Evolutionary conservation across 257 asterid species (phyloP).

Genomic region (Agastache rugosa): DNA sequence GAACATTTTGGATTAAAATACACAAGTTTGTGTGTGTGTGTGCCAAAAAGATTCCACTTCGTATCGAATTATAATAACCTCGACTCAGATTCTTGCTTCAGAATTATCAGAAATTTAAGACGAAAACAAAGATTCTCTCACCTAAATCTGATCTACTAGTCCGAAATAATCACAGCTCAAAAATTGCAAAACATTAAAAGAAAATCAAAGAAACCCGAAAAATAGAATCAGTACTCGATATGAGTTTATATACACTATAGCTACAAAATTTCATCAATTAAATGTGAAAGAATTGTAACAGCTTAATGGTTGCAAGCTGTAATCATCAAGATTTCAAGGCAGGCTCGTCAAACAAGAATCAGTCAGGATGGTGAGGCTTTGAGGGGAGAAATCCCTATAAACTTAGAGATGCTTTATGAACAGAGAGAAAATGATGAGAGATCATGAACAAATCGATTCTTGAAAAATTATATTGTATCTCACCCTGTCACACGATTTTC

Average conservation of each 20-base stretch:
- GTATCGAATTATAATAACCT: neutral
- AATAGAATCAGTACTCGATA: neutral
- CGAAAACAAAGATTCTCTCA: constrained; percentile 2
- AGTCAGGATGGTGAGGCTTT: too few species aligned
- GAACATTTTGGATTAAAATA: neutral
- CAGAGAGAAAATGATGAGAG: neutral
- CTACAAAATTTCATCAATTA: too few species aligned
- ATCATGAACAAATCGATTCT: neutral
- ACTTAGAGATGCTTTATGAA: neutral
- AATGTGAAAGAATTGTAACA: constrained; percentile 1
- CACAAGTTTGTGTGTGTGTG: neutral
- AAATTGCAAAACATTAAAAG: neutral
- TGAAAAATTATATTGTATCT: neutral
- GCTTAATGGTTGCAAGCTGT: constrained; percentile 8
- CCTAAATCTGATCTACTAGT: constrained; percentile 23
- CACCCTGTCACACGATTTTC: neutral
- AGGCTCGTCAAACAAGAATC: neutral
- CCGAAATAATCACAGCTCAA: neutral
- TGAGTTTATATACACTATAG: neutral
- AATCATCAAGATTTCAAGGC: constrained; percentile 16
- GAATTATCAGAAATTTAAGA: neutral
- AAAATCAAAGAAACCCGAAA: neutral
- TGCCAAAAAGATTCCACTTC: constrained; percentile 29
- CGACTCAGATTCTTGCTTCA: constrained; percentile 7
- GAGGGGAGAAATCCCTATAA: neutral